A percentile compares a stretch with the other conserved stretches of the same genome.
These are phyloP conservation scores for Inosperma sp. DNA, from an alignment of 768 basidiomycete genomes.

Conservation along the genomic window DNA sequence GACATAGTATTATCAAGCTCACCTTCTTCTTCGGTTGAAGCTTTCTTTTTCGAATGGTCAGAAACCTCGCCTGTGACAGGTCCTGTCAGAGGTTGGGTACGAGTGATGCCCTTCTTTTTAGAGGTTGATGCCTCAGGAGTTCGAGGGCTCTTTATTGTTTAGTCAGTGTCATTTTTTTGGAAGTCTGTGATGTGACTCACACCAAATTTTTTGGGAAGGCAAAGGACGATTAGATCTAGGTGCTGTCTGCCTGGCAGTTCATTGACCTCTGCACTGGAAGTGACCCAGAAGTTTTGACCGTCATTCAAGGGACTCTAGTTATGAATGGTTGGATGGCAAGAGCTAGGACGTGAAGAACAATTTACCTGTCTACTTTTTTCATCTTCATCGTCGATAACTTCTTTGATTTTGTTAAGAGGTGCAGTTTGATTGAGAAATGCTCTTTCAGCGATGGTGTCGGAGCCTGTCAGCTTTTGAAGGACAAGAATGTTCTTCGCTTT, in stretches of 20 bases:
- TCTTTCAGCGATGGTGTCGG: not conserved
- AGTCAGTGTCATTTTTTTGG: no score
- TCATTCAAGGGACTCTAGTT: no score
- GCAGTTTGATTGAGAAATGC: not conserved
- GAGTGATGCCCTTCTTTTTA: not conserved
- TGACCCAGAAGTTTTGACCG: not conserved
- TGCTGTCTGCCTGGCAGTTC: not conserved
- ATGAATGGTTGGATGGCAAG: no score
- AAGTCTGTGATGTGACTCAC: no score
- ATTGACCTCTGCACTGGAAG: not conserved
- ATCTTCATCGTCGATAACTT: not conserved
- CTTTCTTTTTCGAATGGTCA: no score
- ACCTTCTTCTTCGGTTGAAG: no score
- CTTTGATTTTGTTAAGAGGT: not conserved
- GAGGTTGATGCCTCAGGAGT: not conserved
- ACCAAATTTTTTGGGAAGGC: not conserved
- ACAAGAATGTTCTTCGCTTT: no score
- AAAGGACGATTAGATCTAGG: not conserved
- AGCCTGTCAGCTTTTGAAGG: no score
- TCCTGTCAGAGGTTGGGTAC: not conserved
- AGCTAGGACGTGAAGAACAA: no score
- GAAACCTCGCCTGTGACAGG: no score
- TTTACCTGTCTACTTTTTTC: not conserved
- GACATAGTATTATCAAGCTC: no score
- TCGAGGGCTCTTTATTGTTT: no score